Percentiles rank a stretch among this genome's conserved stretches.
Conservation (phyloP, 495 filamentous ascomycete species). For the Aspergillus carlsbadensis region DNA sequence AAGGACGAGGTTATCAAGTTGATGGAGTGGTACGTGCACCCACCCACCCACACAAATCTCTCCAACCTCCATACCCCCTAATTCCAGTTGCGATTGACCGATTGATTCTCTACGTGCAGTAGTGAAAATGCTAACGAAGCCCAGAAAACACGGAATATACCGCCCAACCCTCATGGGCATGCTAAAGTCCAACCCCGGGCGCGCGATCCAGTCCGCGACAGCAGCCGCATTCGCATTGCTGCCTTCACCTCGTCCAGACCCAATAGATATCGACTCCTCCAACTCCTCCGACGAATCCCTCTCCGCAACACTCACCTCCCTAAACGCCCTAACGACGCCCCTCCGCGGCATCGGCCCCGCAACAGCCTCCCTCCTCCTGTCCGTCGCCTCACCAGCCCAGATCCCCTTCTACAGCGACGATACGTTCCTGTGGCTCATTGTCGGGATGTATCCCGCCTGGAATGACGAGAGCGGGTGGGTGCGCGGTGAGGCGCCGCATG, state of each 20-base stretch:
- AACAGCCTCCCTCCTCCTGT: conserved; percentile 69
- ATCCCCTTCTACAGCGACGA: conserved; percentile 79
- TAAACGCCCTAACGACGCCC: conserved; percentile 45
- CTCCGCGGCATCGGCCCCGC: conserved; percentile 71
- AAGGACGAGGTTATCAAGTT: conserved; percentile 41
- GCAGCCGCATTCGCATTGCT: conserved; percentile 43
- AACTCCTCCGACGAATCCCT: no score
- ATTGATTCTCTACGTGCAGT: no score
- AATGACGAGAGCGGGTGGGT: not conserved
- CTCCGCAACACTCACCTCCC: conserved; percentile 28
- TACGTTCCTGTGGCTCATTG: conserved; percentile 64
- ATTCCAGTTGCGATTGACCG: no score
- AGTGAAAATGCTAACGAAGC: conserved; percentile 1
- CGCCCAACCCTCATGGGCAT: conserved; percentile 68
- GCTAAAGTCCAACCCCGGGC: conserved; percentile 57
- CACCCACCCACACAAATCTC: conserved; percentile 8
- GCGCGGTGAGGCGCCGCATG: not conserved
- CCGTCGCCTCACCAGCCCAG: conserved; percentile 43
- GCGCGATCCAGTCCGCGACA: conserved; percentile 42
- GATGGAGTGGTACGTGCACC: conserved; percentile 66
- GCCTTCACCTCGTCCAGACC: no score
- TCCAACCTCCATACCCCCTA: conserved; percentile 5
- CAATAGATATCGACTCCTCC: no score
- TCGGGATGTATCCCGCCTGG: conserved; percentile 20
- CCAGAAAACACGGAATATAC: conserved; percentile 62